Conservation (phyloP, 148 eudicot species). For the Polygonum maritimum region DNA sequence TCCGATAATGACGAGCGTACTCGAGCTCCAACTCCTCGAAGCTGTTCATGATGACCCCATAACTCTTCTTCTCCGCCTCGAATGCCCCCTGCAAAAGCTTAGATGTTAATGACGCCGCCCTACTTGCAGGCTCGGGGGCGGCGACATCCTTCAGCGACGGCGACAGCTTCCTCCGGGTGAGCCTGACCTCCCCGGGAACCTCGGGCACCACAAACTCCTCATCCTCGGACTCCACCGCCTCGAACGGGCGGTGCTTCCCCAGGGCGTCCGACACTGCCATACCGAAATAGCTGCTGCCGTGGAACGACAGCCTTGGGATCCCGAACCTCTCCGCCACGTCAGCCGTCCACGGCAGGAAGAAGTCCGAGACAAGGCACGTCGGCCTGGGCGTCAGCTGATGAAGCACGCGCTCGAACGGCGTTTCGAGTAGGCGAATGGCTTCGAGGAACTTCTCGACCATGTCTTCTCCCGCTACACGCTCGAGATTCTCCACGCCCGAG, state of each 20-base stretch:
- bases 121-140: neutral
- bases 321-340: conserved; percentile 12
- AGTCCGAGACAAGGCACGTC: conserved; percentile 26
- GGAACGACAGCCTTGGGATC: conserved; percentile 26
- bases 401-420: conserved; percentile 10
- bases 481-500: conserved; percentile 20
- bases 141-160: neutral
- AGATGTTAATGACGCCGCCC: neutral
- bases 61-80: conserved; percentile 4
- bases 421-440: conserved; percentile 13
- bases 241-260: conserved; percentile 3
- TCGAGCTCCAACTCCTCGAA: conserved; percentile 20
- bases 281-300: conserved; percentile 24
- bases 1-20: conserved; percentile 7
- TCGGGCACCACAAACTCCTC: conserved; percentile 22
- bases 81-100: neutral
- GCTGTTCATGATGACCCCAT: conserved; percentile 15
- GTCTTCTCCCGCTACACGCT: neutral
- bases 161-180: conserved; percentile 11
- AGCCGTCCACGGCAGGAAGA: conserved; percentile 28
- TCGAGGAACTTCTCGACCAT: conserved; percentile 1
- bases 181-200: conserved; percentile 23
- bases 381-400: conserved; percentile 11
- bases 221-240: conserved; percentile 7
- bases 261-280: neutral